Base-by-base conservation (phyloP, 176 grass and related monocot genomes). In the Zoysia japonica region DNA sequence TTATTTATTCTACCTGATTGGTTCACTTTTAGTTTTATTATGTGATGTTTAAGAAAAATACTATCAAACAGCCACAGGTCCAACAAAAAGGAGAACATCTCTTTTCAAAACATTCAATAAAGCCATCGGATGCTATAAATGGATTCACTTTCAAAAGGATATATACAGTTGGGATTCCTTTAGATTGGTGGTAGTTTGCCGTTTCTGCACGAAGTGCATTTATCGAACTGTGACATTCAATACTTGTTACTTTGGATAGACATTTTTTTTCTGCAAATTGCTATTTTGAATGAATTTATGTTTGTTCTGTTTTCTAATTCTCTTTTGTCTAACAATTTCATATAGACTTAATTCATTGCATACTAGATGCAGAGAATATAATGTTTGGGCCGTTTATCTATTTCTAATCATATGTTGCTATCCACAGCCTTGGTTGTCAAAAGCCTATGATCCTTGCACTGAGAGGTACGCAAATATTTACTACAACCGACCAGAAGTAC, bases 401-500 rank as follows among this genome's bases (percentile, higher is more conserved):
- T 69, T 40, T 71, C 48, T 83, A 59, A 78, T 40, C 8, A 82
- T 56, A 54, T 62, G 42, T 49, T 91, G 53, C 72, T 72, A 63
- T 88, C 69, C 71, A 66, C 82, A 97, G 89, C 91, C 94, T 74
- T 97, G 94, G 94, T 88, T 97, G 80, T 92, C 89, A 20, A 97
- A 92, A 92, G 91, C 94, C 38, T 97, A 97, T 68, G 94, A 97
- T 94, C 94, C 94, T 65, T 97, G 94, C 70, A 94, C 94, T 4
- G 91, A 99, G 40, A 90, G 92, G 67, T 91, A 95, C 69, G 76
- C 96, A 59, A 93, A 82, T 57, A 65, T 82, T 54, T 99, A 99
- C 80, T 99, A 91, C 78, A 99, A 99, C 79, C 71, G 71, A 1
- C 96, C 90, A 59, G 92, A 95, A 93, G 96, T 99, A 61, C 96